phyloP scores from a whole-genome alignment of 768 basidiomycete genomes.

The Rhodotorula diobovata region DNA sequence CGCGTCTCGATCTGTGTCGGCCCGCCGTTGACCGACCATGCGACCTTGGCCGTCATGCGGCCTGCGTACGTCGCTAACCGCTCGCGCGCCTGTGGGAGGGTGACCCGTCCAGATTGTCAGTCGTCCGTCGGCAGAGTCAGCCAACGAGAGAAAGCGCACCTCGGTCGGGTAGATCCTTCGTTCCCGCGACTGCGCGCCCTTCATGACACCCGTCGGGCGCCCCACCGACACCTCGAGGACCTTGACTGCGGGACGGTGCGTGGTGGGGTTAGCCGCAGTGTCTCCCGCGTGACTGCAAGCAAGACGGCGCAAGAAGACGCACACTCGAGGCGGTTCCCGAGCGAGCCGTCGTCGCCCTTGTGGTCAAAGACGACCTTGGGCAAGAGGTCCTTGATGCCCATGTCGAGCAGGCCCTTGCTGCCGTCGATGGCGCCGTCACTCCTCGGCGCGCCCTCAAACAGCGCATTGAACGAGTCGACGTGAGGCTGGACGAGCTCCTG shows the following conservation, averaged over 20 bases:
- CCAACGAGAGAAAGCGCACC: constrained; percentile 51
- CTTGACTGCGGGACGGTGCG: constrained; percentile 60
- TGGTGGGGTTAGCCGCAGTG: not conserved
- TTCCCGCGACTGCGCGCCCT: constrained; percentile 67
- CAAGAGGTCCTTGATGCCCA: constrained; percentile 76
- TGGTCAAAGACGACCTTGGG: constrained; percentile 91
- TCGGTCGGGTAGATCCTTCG: constrained; percentile 81
- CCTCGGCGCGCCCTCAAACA: constrained; percentile 79
- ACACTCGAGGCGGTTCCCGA: constrained; percentile 85
- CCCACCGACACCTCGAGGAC: constrained; percentile 79
- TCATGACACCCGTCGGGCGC: constrained; percentile 80
- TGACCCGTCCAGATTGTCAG: too few species aligned
- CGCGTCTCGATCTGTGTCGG: constrained; percentile 62
- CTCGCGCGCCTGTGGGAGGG: constrained; percentile 69
- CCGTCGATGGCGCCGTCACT: constrained; percentile 55
- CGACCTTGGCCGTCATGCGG: constrained; percentile 76
- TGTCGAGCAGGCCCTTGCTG: constrained; percentile 68
- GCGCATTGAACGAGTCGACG: constrained; percentile 90
- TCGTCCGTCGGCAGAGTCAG: not conserved
- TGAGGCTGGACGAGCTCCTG: constrained; percentile 92
- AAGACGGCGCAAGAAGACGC: constrained; percentile 47
- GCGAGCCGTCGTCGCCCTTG: constrained; percentile 54
- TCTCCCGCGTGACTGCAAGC: accelerated
- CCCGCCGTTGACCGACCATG: constrained; percentile 75
- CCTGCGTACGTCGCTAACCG: constrained; percentile 86